Conservation (phyloP, 2,329 filamentous ascomycete species). For the Orbilia javanica region DNA sequence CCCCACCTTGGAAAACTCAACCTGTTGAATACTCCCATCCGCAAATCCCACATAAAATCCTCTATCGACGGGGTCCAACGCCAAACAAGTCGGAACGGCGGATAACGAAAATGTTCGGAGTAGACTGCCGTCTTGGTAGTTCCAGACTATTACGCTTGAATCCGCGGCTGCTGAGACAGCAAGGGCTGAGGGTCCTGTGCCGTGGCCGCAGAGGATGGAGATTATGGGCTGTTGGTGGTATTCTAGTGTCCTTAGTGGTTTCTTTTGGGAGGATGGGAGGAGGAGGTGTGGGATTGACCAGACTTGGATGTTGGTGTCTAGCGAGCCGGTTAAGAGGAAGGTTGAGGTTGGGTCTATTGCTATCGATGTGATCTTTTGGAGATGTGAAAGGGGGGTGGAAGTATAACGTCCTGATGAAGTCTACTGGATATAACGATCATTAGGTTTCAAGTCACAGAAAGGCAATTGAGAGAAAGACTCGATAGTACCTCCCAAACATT, state of each 20-base stretch:
- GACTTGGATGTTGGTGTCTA: slow-evolving; percentile 90
- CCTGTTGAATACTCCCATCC: slow-evolving; percentile 81
- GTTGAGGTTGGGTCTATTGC: slow-evolving; percentile 77
- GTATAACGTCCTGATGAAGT: slow-evolving; percentile 80
- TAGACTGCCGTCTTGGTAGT: slow-evolving; percentile 81
- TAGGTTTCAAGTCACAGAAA: slow-evolving; percentile 33
- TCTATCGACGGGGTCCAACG: slow-evolving; percentile 84
- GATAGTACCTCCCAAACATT: slow-evolving; percentile 87
- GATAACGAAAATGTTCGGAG: slow-evolving; percentile 86
- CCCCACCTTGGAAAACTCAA: slow-evolving; percentile 73
- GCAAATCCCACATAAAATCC: slow-evolving; percentile 85
- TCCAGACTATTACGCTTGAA: slow-evolving; percentile 92
- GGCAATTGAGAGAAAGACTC: not conserved
- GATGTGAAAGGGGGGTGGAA: slow-evolving; percentile 80
- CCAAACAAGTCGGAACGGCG: slow-evolving; percentile 77
- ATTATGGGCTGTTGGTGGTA: slow-evolving; percentile 82
- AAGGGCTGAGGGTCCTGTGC: slow-evolving; percentile 72
- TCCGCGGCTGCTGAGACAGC: slow-evolving; percentile 87
- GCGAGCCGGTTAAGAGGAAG: slow-evolving; percentile 81
- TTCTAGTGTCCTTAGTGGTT: slow-evolving; percentile 82
- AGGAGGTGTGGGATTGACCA: slow-evolving; percentile 86
- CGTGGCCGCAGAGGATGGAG: slow-evolving; percentile 68
- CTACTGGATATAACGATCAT: slow-evolving; percentile 66
- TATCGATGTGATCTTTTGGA: slow-evolving; percentile 83
- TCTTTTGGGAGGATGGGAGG: slow-evolving; percentile 70